Conservation (phyloP, 2,329 filamentous ascomycete genomes). For the Ceratocystis colombiana region DNA sequence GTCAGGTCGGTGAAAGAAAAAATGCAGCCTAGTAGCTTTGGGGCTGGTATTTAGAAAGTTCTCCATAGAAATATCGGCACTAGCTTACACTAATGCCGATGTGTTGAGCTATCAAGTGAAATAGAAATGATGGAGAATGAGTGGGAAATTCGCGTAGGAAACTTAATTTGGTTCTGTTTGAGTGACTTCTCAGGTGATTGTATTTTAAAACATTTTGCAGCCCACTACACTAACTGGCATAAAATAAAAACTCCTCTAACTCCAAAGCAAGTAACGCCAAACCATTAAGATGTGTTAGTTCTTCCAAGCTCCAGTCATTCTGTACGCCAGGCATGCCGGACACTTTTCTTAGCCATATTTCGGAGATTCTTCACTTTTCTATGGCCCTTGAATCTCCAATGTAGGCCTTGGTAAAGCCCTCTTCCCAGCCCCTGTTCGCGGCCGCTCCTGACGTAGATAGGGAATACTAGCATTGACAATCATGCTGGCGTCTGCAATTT, state of each 20-base stretch:
- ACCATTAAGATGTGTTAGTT: neutral
- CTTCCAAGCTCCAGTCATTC: neutral
- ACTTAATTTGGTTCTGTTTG: neutral
- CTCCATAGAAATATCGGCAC: neutral
- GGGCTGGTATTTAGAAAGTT: neutral
- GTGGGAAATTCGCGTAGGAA: too few species aligned
- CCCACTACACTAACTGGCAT: neutral
- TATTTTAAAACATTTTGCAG: neutral
- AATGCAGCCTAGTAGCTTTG: neutral
- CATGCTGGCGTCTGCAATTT: slow-evolving; percentile 54
- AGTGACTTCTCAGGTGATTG: neutral
- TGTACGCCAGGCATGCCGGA: neutral
- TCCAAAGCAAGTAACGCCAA: slow-evolving; percentile 11
- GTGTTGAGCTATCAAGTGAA: too few species aligned
- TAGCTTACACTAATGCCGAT: too few species aligned
- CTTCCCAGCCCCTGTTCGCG: slow-evolving; percentile 22
- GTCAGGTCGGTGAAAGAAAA: slow-evolving; percentile 16
- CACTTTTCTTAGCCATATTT: neutral
- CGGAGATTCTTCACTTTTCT: neutral
- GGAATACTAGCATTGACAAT: slow-evolving; percentile 42
- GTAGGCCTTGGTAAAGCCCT: slow-evolving; percentile 16
- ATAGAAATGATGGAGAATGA: too few species aligned
- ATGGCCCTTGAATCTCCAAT: slow-evolving; percentile 22
- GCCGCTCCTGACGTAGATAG: slow-evolving; percentile 22
- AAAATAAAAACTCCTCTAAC: neutral